Evolutionary conservation across 805 yeast species (phyloP).

Genomic region (Monosporozyma solicola): DNA sequence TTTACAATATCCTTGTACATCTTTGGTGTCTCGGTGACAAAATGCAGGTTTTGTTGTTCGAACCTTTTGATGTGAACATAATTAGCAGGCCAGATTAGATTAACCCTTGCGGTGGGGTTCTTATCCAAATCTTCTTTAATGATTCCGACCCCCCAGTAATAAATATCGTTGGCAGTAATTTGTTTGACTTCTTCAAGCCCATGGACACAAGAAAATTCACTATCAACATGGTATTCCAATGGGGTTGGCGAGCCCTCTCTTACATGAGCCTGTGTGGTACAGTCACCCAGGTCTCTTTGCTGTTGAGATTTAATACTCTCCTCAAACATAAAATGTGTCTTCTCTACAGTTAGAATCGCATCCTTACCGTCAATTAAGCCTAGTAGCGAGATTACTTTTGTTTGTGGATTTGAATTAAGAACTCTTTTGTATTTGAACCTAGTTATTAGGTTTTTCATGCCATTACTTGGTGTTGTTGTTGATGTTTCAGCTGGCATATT

Average conservation of each 20-base stretch:
- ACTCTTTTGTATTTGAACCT: constrained; percentile 40
- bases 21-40: constrained; percentile 75
- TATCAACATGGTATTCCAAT: constrained; percentile 19
- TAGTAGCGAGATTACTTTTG: constrained; percentile 55
- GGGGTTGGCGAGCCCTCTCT: constrained; percentile 7
- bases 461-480: not conserved
- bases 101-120: constrained; percentile 58
- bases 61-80: constrained; percentile 74
- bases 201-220: constrained; percentile 24
- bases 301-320: constrained; percentile 8
- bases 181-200: constrained; percentile 22
- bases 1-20: constrained; percentile 50
- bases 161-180: constrained; percentile 73
- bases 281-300: not conserved
- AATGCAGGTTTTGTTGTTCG: constrained; percentile 47
- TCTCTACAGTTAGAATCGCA: constrained; percentile 70
- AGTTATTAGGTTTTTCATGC: constrained; percentile 19
- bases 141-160: constrained; percentile 65
- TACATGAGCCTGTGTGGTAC: not conserved
- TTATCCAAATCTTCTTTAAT: constrained; percentile 37
- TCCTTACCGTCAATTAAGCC: constrained; percentile 53
- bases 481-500: not conserved
- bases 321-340: constrained; percentile 48
- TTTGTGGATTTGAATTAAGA: constrained; percentile 53
- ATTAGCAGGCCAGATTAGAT: constrained; percentile 83